Percentiles rank a stretch among this genome's conserved stretches.
phyloP scores from a whole-genome alignment of 2,329 filamentous ascomycete genomes.

The Davidsoniella eucalypti region DNA sequence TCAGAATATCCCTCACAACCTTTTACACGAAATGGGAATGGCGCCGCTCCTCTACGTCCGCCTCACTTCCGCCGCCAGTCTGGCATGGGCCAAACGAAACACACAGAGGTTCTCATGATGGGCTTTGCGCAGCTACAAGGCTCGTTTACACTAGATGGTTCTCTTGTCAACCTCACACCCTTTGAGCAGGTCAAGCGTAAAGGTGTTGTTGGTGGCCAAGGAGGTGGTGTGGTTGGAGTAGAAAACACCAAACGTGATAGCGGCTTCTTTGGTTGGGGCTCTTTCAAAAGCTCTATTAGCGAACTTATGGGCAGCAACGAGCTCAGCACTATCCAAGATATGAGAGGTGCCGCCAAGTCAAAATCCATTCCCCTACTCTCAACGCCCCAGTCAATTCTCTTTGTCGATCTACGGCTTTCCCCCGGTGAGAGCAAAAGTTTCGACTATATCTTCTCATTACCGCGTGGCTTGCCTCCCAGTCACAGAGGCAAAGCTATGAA shows the following conservation, averaged over 20 bases:
- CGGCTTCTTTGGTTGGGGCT: slow-evolving; percentile 74
- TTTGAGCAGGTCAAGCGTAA: slow-evolving; percentile 96
- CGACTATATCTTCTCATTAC: slow-evolving; percentile 72
- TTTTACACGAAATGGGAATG: slow-evolving; percentile 16
- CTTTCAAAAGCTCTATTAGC: slow-evolving; percentile 71
- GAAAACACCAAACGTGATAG: slow-evolving; percentile 58
- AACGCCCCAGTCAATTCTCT: slow-evolving; percentile 87
- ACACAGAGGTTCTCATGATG: slow-evolving; percentile 84
- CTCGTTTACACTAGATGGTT: slow-evolving; percentile 81
- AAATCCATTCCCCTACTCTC: slow-evolving; percentile 83
- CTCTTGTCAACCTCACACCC: slow-evolving; percentile 69
- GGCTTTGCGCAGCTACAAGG: slow-evolving; percentile 90
- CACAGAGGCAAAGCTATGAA: slow-evolving; percentile 90
- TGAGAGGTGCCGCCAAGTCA: slow-evolving; percentile 73
- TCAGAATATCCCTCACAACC: slow-evolving; percentile 64
- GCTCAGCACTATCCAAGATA: slow-evolving; percentile 85
- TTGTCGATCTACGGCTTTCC: slow-evolving; percentile 75
- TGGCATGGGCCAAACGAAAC: slow-evolving; percentile 26
- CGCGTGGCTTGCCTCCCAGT: slow-evolving; percentile 75
- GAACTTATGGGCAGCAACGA: slow-evolving; percentile 76
- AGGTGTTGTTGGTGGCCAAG: slow-evolving; percentile 73
- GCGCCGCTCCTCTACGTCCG: slow-evolving; percentile 19
- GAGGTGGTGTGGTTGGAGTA: slow-evolving; percentile 70
- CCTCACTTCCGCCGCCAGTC: slow-evolving; percentile 32
- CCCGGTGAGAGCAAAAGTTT: slow-evolving; percentile 82